Evolutionary conservation across 495 filamentous ascomycete genomes (phyloP), one percentile per base, ranked within the genome.

Genomic region (Aspergillus biplanus): DNA sequence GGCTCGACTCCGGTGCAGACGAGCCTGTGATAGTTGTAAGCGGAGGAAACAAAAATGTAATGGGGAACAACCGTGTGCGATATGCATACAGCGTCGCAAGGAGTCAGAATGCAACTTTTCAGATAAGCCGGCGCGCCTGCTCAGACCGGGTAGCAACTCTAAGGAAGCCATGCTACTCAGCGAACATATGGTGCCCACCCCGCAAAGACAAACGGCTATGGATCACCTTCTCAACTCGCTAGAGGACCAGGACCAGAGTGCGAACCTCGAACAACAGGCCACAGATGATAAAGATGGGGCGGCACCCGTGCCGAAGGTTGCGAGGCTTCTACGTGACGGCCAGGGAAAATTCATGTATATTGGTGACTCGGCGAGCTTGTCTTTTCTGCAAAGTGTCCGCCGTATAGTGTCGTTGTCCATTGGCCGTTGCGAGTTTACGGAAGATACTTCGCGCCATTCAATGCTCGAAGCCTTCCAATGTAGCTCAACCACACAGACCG

Each of bases 11-110:
- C 76, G 78, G 32, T 78, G 75, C 62, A 68, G 75, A 55, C 67
- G 75, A 63, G 90, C 90, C 42, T 92, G 90, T 73, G 87, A 91
- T 66, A 88, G 85, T 68, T 92, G 90, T 78, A 92, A 92, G 78
- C 80, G 87, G 58, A 83, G 90, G 67, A 92, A 92, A 75, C 89
- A 91, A 76, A 91, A 91, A 83, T 91, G 89, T 75, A 89, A 92
- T 74, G 89, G 89, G 55, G 72, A 85, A 59, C 84, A 84, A 58
- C 89, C 87, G 32, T 92, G 89, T 69, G 85, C 85, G 54, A 90
- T 87, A 32, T 92, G 87, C 77, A 65, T 80, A 27, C 85, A 85
- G 69, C 80, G 86, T 62, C 78, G 76, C 63, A 78, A 89, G 64
- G 79, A 78, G 47, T 68, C 73, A 4, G 77, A 80, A 67, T 80